Base-by-base conservation (phyloP, 116 monocot species). In the Phalaenopsis hybrid region DNA sequence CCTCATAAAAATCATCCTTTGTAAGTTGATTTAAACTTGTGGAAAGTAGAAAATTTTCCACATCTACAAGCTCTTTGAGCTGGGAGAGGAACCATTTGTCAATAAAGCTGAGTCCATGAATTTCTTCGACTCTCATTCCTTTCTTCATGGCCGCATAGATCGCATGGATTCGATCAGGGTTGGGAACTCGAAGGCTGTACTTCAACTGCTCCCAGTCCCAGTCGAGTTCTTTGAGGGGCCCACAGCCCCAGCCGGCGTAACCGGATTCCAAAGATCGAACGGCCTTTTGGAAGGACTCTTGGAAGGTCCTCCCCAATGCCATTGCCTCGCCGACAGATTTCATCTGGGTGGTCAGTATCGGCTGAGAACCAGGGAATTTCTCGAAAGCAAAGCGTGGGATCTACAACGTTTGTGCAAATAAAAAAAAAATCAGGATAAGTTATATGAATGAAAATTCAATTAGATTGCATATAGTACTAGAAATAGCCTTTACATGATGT, bases 331-430 rank as follows among this genome's bases (percentile, higher is more conserved):
- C 99, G 81, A 99, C 95, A 12, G 99, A 99, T 81, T 99, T 99
- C 99, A 99, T 99, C 82, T 99, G 99, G 10, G 99, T 99, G 13
- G 95, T 94, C 80, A 99, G 78, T 84, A 89, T 77, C 82, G 93
- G 90, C 79, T 92, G 84, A 78, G 92, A 95, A 79, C 99, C 99
- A 63, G 93, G 99, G 76, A 99, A 99, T 85, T 99, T 99, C 80
- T 99, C 99, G 74, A 99, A 99, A 74, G 99, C 99, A 87, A 95
- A 99, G 46, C 95, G 85, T 11, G 99, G 99, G 84, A 99, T 99
- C 95, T 98, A 82, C 88, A 88, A 11, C 25, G 21, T 20, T 81
- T 25, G 75, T 4, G 23, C 74, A 61, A 28, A 44, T 28, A 49
- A 45, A 76, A 50, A 46, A 50, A 46, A 44, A 45, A 9, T 21